Base-by-base conservation (phyloP, 148 eudicot species). In the Rhododendron henanense region DNA sequence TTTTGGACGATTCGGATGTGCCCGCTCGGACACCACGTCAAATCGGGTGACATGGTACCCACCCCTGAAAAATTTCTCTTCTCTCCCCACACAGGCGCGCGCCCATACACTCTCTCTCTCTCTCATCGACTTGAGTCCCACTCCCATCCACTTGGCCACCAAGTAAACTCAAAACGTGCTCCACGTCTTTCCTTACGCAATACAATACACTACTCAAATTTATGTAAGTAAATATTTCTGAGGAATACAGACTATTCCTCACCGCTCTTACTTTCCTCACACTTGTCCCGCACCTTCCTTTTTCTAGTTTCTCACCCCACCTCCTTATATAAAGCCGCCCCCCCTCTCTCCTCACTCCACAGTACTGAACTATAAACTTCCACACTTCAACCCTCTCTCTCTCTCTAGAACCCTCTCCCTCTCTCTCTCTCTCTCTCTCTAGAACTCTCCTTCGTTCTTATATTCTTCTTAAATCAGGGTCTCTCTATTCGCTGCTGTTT, bases 251-350 rank as follows among this genome's bases (percentile, higher is more conserved):
- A 33, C n/a, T 33, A 33, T 33, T 33, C 1, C 16, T 37, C 83
- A 82, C 71, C 51, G 31, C 39, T 83, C 81, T 53, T 83, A 41
- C 90, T 92, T 93, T 94, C 95, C 91, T 83, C 75, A 91, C 93
- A 94, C 94, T 91, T 88, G 91, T 91, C 93, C 87, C 90, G 94
- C 93, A 96, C 92, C 96, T 93, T 93, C 97, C 89, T 50, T 45
- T 51, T 65, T 77, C 78, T n/a, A n/a, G 37, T 28, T 55, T 78
- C 69, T 5, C 18, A 23, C 78, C 21, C 61, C 81, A 77, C 76
- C n/a, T n/a, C n/a, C n/a, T n/a, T n/a, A n/a, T n/a, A n/a, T n/a
- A n/a, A n/a, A n/a, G n/a, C n/a, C n/a, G n/a, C n/a, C n/a, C n/a
- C 69, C 48, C 39, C 61, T 15, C 53, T 48, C 39, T 61, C 74